Conservation (phyloP, 306 rosid species). For the Begonia peltatifolia region DNA sequence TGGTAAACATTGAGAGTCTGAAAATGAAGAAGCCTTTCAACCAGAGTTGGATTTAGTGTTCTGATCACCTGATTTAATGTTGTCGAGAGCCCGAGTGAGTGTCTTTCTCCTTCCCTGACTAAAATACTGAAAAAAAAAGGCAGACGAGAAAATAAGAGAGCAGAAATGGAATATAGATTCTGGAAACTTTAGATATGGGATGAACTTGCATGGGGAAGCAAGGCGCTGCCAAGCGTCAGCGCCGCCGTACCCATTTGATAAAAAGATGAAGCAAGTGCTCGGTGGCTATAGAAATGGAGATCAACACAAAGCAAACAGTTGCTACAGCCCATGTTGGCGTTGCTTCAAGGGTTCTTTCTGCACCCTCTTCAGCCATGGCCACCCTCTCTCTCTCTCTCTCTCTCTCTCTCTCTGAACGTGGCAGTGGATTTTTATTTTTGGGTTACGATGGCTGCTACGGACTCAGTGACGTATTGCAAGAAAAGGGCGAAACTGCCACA, state of each 20-base stretch:
- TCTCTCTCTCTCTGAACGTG: no score
- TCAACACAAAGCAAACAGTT: slow-evolving; percentile 36
- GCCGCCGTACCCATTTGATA: no score
- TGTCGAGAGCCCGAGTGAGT: slow-evolving; percentile 60
- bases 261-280: slow-evolving; percentile 38
- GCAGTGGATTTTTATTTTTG: no score
- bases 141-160: no score
- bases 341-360: slow-evolving; percentile 34
- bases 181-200: slow-evolving; percentile 14
- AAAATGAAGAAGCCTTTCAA: no score
- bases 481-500: no score
- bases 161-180: slow-evolving; percentile 21
- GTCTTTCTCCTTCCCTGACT: slow-evolving; percentile 47
- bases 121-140: slow-evolving; percentile 14
- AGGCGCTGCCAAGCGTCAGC: no score
- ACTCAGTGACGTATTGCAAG: no score
- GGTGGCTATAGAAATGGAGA: slow-evolving; percentile 34
- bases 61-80: slow-evolving; percentile 46
- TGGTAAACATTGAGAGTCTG: no score
- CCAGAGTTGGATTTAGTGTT: neutral
- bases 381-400: no score
- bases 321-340: slow-evolving; percentile 81
- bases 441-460: no score
- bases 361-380: slow-evolving; percentile 9
- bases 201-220: no score